A percentile compares a stretch with the other conserved stretches of the same genome.
Conservation (phyloP, 2,329 filamentous ascomycete genomes). For the Alternaria postmessia region DNA sequence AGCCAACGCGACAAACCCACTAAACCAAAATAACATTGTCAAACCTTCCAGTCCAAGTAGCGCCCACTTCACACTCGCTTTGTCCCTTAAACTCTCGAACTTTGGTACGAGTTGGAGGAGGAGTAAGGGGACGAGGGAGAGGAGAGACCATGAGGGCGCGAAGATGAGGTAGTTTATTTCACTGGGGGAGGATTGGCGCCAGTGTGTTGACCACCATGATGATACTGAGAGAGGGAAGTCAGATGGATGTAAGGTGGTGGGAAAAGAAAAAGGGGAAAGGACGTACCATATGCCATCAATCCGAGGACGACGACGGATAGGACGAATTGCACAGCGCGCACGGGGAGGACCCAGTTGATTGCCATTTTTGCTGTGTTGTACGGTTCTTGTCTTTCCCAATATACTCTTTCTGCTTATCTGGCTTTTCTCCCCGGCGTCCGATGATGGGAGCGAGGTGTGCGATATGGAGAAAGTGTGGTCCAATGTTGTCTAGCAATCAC, state of each 20-base stretch:
- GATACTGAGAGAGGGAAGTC: constrained; percentile 60
- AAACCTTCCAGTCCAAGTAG: constrained; percentile 73
- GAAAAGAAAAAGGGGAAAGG: neutral
- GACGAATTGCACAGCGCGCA: constrained; percentile 72
- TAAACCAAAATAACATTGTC: constrained; percentile 90
- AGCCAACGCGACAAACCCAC: constrained; percentile 80
- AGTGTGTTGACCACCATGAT: constrained; percentile 61
- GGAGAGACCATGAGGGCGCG: constrained; percentile 74
- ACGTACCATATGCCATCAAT: constrained; percentile 73
- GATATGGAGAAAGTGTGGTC: neutral
- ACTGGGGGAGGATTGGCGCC: constrained; percentile 61
- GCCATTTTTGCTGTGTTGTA: constrained; percentile 52
- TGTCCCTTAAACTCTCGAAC: constrained; percentile 49
- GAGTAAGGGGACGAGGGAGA: constrained; percentile 74
- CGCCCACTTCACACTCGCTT: constrained; percentile 64
- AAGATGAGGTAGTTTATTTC: constrained; percentile 82
- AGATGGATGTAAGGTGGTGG: constrained; percentile 5
- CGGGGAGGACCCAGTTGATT: constrained; percentile 65
- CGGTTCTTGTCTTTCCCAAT: neutral
- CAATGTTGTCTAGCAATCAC: neutral
- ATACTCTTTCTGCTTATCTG: neutral
- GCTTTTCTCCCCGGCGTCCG: neutral
- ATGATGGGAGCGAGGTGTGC: neutral
- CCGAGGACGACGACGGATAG: constrained; percentile 79
- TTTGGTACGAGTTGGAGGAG: constrained; percentile 62